Base-by-base conservation (phyloP, 2,329 filamentous ascomycete species). In the Plenodomus tracheiphilus region DNA sequence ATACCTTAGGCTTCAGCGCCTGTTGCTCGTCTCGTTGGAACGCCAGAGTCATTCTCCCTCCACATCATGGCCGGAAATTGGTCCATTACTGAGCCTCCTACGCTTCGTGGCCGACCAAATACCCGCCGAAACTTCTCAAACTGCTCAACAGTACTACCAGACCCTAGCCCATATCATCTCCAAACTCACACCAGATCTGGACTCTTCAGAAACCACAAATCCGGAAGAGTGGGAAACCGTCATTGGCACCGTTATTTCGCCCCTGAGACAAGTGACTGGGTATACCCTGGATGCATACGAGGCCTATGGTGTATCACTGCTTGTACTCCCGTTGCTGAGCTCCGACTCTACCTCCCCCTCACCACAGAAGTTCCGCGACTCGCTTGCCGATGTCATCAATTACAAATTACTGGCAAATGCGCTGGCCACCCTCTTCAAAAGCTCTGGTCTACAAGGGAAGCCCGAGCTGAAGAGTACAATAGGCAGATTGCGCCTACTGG, bases 401-500 rank as follows among this genome's bases (percentile, higher is more conserved):
- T 80, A 81, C 56, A 79, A 79, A 50, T 61, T 80, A 58, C 53
- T 73, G 65, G 58, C 65, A 40, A 58, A 61, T 43, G 62, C 70
- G 6, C 37, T 74, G 22, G 63, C 69, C 7, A 66, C 62, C 7
- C 50, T 65, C 2, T 52, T 73, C 39, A 68, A 59, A 39, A 50
- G 39, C 2, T 58, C 55, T 4, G 63, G 68, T 16, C 53, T 68
- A 15, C 56, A 62, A n/a, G 51, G 55, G 15, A 70, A 51, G 37
- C 52, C 46, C 45, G 58, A 58, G 36, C 42, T 72, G 22, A 64
- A 69, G 19, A 70, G 73, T 50, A 64, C 66, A 9, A 69, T 75
- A 36, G 70, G 69, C 49, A 77, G 79, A 15, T 65, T 85, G 16
- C 85, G 82, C 75, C 71, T 87, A 8, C 73, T 87, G 36, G 77